Conservation (phyloP, 1,284 basidiomycete species). For the Cryptococcus neoformans region DNA sequence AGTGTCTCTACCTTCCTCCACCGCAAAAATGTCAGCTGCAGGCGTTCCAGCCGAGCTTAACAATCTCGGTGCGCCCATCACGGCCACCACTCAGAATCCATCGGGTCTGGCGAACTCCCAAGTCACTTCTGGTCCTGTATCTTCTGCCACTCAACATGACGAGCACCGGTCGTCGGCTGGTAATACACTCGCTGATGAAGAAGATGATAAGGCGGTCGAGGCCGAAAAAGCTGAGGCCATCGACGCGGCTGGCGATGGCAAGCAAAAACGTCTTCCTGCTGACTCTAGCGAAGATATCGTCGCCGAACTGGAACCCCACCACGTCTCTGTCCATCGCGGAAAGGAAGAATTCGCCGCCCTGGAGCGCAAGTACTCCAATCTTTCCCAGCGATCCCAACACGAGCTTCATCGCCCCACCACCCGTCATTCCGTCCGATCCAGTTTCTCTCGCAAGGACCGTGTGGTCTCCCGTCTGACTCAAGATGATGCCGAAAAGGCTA, state of each 20-base stretch:
- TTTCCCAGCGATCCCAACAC: slow-evolving; percentile 37
- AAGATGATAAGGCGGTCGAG: slow-evolving; percentile 9
- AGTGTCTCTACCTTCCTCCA: too few species aligned
- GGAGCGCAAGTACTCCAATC: slow-evolving; percentile 38
- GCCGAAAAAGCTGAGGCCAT: slow-evolving; percentile 9
- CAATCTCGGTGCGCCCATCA: slow-evolving; percentile 14
- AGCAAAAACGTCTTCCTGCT: slow-evolving; percentile 16
- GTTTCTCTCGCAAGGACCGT: slow-evolving; percentile 18
- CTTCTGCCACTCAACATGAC: background rate
- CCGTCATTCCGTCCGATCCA: slow-evolving; percentile 22
- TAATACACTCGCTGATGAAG: slow-evolving; percentile 13
- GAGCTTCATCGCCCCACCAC: slow-evolving; percentile 32
- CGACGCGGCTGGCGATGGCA: background rate
- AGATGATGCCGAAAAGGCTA: slow-evolving; percentile 36
- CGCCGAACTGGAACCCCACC: slow-evolving; percentile 31
- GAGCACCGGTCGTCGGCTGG: slow-evolving; percentile 11
- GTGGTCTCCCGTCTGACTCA: slow-evolving; percentile 16
- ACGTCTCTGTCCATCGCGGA: slow-evolving; percentile 36
- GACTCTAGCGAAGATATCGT: slow-evolving; percentile 34
- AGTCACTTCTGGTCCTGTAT: background rate
- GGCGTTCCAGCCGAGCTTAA: slow-evolving; percentile 5
- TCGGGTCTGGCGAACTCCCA: background rate
- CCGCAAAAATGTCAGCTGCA: slow-evolving; percentile 2
- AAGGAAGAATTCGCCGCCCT: slow-evolving; percentile 44
- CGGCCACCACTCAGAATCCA: background rate